These are phyloP conservation scores for Ascochyta fabae DNA, from an alignment of 2,329 filamentous ascomycete species.

Conservation along the genomic window DNA sequence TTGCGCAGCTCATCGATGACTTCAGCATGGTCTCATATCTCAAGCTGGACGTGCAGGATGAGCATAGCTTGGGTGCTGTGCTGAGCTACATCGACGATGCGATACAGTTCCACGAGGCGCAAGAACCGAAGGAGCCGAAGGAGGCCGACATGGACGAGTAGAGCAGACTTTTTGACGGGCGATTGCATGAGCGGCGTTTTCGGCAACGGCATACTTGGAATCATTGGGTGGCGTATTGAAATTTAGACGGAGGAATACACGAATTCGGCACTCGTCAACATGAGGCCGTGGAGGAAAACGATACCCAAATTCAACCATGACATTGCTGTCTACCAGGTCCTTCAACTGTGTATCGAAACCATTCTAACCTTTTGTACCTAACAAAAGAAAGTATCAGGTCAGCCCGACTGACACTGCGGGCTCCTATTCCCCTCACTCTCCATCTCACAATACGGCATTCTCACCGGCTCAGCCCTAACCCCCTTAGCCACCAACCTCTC, in stretches of 20 bases:
- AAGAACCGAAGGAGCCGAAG: constrained; percentile 84
- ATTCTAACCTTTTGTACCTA: not conserved
- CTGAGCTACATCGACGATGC: constrained; percentile 94
- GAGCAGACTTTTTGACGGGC: not conserved
- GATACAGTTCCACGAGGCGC: constrained; percentile 90
- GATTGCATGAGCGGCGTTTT: constrained; percentile 19
- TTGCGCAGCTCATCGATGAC: constrained; percentile 90
- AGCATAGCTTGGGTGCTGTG: constrained; percentile 85
- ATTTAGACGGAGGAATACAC: not conserved
- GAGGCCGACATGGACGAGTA: constrained; percentile 40
- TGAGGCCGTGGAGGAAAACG: constrained; percentile 4
- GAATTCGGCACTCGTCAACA: not conserved
- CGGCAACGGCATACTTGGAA: not conserved
- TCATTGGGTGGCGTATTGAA: constrained; percentile 12
- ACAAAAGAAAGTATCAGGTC: constrained; percentile 1
- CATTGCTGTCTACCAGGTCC: not conserved
- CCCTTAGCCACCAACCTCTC: constrained; percentile 76
- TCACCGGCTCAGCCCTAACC: constrained; percentile 68
- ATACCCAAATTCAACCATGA: constrained; percentile 11
- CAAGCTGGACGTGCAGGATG: constrained; percentile 85
- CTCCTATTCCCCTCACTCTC: constrained; percentile 49
- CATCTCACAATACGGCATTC: constrained; percentile 77
- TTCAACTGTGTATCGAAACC: not conserved
- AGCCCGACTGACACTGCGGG: constrained; percentile 31
- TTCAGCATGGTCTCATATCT: constrained; percentile 98